A percentile compares a stretch with the other conserved stretches of the same genome.
Conservation (phyloP, 176 grass and related monocot genomes). For the Oryza rufipogon region DNA sequence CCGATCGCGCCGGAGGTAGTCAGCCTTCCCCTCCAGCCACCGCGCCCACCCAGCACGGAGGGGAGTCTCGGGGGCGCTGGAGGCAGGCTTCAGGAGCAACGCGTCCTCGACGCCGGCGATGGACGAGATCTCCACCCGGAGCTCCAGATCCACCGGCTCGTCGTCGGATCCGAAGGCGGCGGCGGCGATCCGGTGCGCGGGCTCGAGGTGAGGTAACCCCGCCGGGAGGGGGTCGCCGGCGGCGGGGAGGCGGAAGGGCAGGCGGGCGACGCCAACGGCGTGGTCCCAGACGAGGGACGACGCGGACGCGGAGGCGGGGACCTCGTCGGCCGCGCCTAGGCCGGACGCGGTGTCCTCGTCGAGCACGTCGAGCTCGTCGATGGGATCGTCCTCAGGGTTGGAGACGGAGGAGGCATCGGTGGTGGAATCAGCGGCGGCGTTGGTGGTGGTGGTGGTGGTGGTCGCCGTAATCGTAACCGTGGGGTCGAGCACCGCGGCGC, state of each 20-base stretch:
- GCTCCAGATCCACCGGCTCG: slow-evolving; percentile 78
- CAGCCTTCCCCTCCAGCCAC: slow-evolving; percentile 89
- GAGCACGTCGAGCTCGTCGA: slow-evolving; percentile 88
- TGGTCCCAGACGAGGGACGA: slow-evolving; percentile 80
- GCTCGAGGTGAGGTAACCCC: slow-evolving; percentile 29
- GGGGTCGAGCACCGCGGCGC: slow-evolving; percentile 36
- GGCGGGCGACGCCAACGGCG: slow-evolving; percentile 72
- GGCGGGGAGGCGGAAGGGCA: slow-evolving; percentile 65
- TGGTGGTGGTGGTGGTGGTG: slow-evolving; percentile 20
- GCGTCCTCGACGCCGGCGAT: slow-evolving; percentile 76
- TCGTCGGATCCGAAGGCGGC: slow-evolving; percentile 88
- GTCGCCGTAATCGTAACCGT: slow-evolving; percentile 35
- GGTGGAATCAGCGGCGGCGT: not conserved
- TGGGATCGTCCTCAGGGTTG: slow-evolving; percentile 63
- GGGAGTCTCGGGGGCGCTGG: slow-evolving; percentile 49
- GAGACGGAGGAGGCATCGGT: not conserved
- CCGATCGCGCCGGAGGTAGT: slow-evolving; percentile 80
- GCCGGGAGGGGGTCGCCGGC: slow-evolving; percentile 27
- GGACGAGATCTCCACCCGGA: slow-evolving; percentile 72
- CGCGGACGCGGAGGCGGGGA: slow-evolving; percentile 7
- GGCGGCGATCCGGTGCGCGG: slow-evolving; percentile 22
- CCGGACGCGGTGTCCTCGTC: slow-evolving; percentile 53
- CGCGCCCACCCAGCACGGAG: slow-evolving; percentile 74
- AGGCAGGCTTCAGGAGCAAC: slow-evolving; percentile 67
- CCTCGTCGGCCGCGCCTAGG: slow-evolving; percentile 35